Evolutionary conservation across 129 eudicot species (phyloP).

Genomic region (Pseudognaphalium luteoalbum): DNA sequence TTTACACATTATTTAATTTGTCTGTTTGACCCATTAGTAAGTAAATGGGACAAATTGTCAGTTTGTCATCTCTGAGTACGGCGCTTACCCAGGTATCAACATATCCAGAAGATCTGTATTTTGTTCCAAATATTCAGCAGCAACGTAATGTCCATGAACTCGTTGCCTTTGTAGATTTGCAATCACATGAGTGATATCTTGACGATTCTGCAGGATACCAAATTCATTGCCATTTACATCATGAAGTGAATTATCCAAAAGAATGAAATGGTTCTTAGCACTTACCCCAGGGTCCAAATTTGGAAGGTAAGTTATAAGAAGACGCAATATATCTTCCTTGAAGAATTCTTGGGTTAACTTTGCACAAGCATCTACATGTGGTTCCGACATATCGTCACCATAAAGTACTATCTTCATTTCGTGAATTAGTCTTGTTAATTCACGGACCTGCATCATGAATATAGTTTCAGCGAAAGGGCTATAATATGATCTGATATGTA

Average conservation of each 20-base stretch:
- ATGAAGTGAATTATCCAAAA: background rate
- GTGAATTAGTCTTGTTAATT: constrained; percentile 44
- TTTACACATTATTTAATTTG: background rate
- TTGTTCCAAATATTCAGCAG: constrained; percentile 48
- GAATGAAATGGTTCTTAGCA: background rate
- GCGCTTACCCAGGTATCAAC: constrained; percentile 50
- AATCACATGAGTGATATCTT: constrained; percentile 54
- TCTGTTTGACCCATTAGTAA: background rate
- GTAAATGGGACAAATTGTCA: background rate
- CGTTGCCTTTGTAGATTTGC: constrained; percentile 56
- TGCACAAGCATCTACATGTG: constrained; percentile 48
- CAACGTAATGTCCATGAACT: constrained; percentile 41
- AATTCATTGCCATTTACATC: constrained; percentile 13
- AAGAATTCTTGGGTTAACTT: constrained; percentile 54
- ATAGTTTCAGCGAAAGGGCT: constrained; percentile 6
- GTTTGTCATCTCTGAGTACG: background rate
- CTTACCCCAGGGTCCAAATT: constrained; percentile 49
- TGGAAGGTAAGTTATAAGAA: constrained; percentile 41
- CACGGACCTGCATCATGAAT: constrained; percentile 37
- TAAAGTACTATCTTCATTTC: constrained; percentile 57
- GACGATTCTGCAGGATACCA: constrained; percentile 41
- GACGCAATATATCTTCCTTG: constrained; percentile 50
- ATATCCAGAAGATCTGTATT: constrained; percentile 45
- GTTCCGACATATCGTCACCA: constrained; percentile 49
- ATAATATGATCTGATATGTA: background rate